Evolutionary conservation across 1,139 yeast species (phyloP), one percentile per base, ranked within the genome.

Genomic region (Saccharomyces hybrid): DNA sequence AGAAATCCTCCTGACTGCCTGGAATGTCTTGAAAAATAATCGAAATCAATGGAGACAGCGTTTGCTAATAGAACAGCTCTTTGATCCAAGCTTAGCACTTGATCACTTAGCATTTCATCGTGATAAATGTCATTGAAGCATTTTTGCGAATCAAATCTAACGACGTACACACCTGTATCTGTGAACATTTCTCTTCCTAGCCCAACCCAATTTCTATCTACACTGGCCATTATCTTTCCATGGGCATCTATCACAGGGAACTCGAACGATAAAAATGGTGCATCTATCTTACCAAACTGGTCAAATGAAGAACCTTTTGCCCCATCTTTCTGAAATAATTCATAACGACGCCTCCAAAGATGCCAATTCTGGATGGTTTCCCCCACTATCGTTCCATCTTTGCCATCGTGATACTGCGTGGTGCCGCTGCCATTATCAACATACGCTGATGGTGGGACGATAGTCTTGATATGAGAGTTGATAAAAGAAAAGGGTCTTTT

Each of bases 131-230:
- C 21, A 2, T 62, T 56, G 38, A 68, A 68, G 50, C 71, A 64
- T 51, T 55, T 60, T 14, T 76, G 79, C 64, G 91, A 86, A 63
- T 88, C 96, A 88, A 89, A 86, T 57, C 96, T 74, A 38, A 93
- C 73, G 11, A 90, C 81, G 69, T 93, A 93, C 2, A 89, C 91
- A 59, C 98, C 98, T 0, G 96, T 87, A 70, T 93, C 98, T 0
- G 98, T 91, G 67, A 91, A 86, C 65, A 91, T 72, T 68, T 93
- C 99, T 64, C 97, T 79, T 2, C 95, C 96, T 42, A 93, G 73
- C 0, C 99, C 99, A 3, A 88, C 96, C 95, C 96, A 93, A 70
- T 90, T 89, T 64, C 98, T 79, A 68, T 89, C 95, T 1, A 93
- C 91, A 1, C 88, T 77, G 0, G 86, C 96, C 56, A 86, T 73